A percentile compares a stretch with the other conserved stretches of the same genome.
phyloP scores from a whole-genome alignment of 495 filamentous ascomycete genomes.

The Bathelium albidoporum region DNA sequence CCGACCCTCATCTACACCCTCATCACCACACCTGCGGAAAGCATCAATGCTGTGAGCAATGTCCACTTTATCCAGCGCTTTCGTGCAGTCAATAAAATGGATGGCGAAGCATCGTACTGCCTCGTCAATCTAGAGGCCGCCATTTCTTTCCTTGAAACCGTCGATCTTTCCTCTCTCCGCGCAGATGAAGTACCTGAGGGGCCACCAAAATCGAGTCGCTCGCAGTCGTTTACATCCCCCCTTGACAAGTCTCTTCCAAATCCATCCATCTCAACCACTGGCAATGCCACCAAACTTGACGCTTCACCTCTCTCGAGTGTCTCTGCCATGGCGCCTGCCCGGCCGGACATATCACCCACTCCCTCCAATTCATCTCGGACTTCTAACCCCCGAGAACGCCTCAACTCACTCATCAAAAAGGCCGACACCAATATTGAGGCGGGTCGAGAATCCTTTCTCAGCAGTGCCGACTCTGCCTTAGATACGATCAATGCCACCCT shows the following conservation, averaged over 20 bases:
- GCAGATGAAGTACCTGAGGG: constrained; percentile 64
- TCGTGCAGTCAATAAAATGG: constrained; percentile 71
- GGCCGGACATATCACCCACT: neutral
- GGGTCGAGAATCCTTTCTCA: constrained; percentile 66
- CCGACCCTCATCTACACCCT: constrained; percentile 93
- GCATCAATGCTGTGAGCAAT: constrained; percentile 85
- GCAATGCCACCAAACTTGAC: constrained; percentile 5
- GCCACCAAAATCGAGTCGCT: constrained; percentile 45
- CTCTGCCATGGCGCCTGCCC: neutral
- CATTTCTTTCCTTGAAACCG: constrained; percentile 92
- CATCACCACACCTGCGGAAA: constrained; percentile 78
- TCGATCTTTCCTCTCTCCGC: constrained; percentile 83
- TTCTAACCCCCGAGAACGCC: constrained; percentile 28
- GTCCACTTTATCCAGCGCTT: constrained; percentile 90
- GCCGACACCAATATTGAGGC: constrained; percentile 69
- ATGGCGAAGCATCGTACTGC: constrained; percentile 92
- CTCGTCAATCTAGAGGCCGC: constrained; percentile 93
- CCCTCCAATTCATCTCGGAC: constrained; percentile 14
- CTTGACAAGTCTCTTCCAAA: constrained; percentile 6
- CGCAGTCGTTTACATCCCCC: constrained; percentile 39
- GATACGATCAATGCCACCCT: constrained; percentile 83
- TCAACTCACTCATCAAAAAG: constrained; percentile 77
- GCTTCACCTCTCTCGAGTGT: constrained; percentile 11
- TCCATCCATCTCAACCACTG: neutral
- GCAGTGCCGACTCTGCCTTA: constrained; percentile 77